Evolutionary conservation across 495 filamentous ascomycete genomes (phyloP).

Genomic region (Massariosphaeria phaeospora): DNA sequence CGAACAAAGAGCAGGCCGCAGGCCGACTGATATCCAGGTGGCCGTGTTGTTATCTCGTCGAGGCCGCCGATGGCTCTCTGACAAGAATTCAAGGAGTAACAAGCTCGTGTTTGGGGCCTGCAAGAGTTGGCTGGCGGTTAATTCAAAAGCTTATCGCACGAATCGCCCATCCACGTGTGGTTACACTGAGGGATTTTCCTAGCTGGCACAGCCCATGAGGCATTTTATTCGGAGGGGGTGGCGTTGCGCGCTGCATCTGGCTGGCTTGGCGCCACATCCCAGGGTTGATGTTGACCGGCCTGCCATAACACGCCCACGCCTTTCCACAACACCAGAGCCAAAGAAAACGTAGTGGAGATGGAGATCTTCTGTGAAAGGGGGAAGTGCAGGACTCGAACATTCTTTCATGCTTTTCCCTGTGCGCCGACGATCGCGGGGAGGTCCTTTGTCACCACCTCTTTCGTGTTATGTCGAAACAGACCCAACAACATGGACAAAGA

Average conservation of each 20-base stretch:
- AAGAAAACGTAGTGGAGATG: too few relatives aligned
- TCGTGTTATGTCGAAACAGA: too few relatives aligned
- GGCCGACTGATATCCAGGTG: not conserved
- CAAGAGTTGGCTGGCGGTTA: constrained; percentile 13
- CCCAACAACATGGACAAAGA: too few relatives aligned
- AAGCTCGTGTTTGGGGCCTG: not conserved
- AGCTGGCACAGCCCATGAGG: constrained; percentile 6
- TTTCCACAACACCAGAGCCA: too few relatives aligned
- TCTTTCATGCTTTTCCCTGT: too few relatives aligned
- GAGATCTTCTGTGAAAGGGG: too few relatives aligned
- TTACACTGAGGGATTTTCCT: constrained; percentile 2
- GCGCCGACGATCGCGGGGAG: too few relatives aligned
- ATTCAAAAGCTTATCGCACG: constrained; percentile 9
- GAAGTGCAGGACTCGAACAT: too few relatives aligned
- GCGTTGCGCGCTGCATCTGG: constrained; percentile 2
- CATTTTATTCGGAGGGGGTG: constrained; percentile 1
- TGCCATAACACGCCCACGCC: too few relatives aligned
- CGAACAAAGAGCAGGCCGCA: too few relatives aligned
- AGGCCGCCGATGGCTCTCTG: not conserved
- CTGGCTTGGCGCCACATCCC: not conserved
- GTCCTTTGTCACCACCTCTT: too few relatives aligned
- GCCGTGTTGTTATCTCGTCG: constrained; percentile 6
- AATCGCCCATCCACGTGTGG: constrained; percentile 3
- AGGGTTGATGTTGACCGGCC: too few relatives aligned
- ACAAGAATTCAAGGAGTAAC: constrained; percentile 19